These are phyloP conservation scores for Nemania sp. DNA, from an alignment of 2,329 filamentous ascomycete species.

Conservation along the genomic window DNA sequence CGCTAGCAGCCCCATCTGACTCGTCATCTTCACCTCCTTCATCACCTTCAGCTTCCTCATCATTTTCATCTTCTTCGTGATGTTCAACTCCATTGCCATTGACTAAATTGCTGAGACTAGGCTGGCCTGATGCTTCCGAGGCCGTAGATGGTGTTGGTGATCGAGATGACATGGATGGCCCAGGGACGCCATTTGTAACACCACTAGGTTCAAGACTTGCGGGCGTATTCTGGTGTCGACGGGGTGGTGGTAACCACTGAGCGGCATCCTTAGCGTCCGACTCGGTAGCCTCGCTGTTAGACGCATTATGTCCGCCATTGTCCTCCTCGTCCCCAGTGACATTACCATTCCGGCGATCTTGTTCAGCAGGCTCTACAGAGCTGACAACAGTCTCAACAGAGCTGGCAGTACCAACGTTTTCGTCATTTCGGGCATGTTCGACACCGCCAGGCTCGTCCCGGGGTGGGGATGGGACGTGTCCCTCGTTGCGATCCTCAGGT, in stretches of 20 bases:
- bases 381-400: background rate
- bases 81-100: no score
- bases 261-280: slow-evolving; percentile 17
- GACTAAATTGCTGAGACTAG: background rate
- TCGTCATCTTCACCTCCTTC: background rate
- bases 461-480: background rate
- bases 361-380: background rate
- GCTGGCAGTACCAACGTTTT: background rate
- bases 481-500: slow-evolving; percentile 4
- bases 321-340: background rate
- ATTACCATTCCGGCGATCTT: background rate
- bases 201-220: background rate
- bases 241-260: background rate
- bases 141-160: background rate
- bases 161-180: background rate
- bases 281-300: background rate
- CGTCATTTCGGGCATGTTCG: no score
- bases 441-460: background rate
- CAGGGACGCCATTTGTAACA: background rate
- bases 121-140: background rate
- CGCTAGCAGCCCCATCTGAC: background rate
- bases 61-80: no score
- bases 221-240: background rate
- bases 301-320: background rate
- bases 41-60: no score